A percentile compares a stretch with the other conserved stretches of the same genome.
Conservation (phyloP, 108 stramenopile species). For the Cyclotella distinguenda region DNA sequence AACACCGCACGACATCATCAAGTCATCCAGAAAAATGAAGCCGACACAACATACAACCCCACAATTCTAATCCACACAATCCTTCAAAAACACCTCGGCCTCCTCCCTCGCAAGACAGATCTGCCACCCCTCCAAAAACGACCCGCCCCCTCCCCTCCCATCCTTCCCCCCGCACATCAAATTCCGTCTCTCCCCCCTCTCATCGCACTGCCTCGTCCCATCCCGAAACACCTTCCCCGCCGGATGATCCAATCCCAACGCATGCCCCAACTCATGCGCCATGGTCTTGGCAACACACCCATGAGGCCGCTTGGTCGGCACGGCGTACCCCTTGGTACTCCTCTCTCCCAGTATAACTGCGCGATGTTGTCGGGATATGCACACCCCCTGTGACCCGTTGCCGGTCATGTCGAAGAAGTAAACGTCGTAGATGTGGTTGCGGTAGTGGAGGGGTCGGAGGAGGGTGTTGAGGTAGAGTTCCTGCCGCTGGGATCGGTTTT, state of each 20-base stretch:
- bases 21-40: too few species aligned
- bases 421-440: conserved; percentile 1
- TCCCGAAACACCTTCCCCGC: conserved; percentile 16
- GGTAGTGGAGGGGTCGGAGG: not conserved
- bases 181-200: conserved; percentile 6
- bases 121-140: conserved; percentile 23
- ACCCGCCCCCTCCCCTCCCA: conserved; percentile 9
- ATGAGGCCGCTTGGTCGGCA: conserved; percentile 20
- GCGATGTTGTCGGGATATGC: conserved; percentile 18
- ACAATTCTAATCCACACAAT: not conserved
- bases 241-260: conserved; percentile 18
- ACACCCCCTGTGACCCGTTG: conserved; percentile 26
- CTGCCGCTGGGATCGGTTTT: conserved; percentile 6
- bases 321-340: conserved; percentile 19
- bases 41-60: not conserved
- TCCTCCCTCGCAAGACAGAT: conserved; percentile 31
- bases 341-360: conserved; percentile 22
- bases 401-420: conserved; percentile 25
- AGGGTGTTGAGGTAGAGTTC: conserved; percentile 6
- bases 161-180: conserved; percentile 25
- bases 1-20: too few species aligned
- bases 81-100: conserved; percentile 6
- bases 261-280: conserved; percentile 35
- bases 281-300: conserved; percentile 20
- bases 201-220: conserved; percentile 18